Conservation (phyloP, 768 basidiomycete species). For the Krasilnikovozyma curviuscula region DNA sequence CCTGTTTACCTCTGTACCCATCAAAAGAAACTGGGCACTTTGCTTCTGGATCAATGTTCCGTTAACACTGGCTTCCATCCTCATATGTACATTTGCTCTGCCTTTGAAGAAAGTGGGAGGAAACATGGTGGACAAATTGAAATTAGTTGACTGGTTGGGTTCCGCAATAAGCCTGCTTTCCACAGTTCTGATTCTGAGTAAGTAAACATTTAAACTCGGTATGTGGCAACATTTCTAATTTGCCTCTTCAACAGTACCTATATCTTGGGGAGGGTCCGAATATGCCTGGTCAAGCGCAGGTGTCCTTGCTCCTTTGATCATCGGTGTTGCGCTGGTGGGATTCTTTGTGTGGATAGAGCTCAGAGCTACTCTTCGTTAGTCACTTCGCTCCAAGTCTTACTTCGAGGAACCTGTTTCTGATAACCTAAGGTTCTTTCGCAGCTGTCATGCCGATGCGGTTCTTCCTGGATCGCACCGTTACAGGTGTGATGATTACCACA, state of each 20-base stretch:
- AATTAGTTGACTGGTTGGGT: constrained; percentile 47
- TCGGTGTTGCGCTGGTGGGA: constrained; percentile 36
- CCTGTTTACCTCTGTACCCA: no score
- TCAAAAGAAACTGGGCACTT: no score
- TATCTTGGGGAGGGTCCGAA: constrained; percentile 55
- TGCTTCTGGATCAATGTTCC: no score
- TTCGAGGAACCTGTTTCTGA: no score
- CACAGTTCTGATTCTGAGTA: no score
- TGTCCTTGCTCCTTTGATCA: constrained; percentile 41
- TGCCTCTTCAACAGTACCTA: no score
- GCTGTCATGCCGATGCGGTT: constrained; percentile 35
- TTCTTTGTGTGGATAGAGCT: constrained; percentile 56
- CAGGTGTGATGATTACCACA: constrained; percentile 49
- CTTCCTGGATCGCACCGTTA: constrained; percentile 46
- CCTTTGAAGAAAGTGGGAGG: constrained; percentile 51
- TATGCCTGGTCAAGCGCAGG: constrained; percentile 52
- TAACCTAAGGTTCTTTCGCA: not conserved
- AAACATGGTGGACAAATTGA: constrained; percentile 41
- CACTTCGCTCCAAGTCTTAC: no score
- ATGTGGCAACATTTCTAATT: no score
- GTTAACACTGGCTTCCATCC: constrained; percentile 37
- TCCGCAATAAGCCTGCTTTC: constrained; percentile 39
- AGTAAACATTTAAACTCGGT: no score
- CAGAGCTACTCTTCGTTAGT: constrained; percentile 34
- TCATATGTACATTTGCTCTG: constrained; percentile 41